Evolutionary conservation across 2,329 filamentous ascomycete genomes (phyloP).

Genomic region (Diaporthe australafricana): DNA sequence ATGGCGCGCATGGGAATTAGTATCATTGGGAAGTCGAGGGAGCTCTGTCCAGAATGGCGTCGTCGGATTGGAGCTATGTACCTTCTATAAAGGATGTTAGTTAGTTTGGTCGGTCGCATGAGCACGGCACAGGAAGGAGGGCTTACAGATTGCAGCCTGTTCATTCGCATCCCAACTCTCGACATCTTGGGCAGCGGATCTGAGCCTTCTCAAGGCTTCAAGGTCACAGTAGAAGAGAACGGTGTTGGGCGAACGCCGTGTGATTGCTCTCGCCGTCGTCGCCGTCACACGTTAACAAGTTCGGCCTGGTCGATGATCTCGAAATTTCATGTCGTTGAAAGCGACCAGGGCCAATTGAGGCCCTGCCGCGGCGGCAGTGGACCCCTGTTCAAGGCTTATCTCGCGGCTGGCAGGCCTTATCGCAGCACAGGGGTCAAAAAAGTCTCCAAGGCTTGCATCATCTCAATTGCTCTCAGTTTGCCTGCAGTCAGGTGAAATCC

Average conservation of each 20-base stretch:
- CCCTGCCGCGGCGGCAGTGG: slow-evolving; percentile 27
- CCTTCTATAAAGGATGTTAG: slow-evolving; percentile 52
- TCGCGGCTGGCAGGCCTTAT: slow-evolving; percentile 32
- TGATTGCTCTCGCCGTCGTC: background rate
- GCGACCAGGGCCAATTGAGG: slow-evolving; percentile 23
- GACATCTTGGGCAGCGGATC: slow-evolving; percentile 47
- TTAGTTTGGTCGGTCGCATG: slow-evolving; percentile 28
- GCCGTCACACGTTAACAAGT: background rate
- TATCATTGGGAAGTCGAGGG: slow-evolving; percentile 6
- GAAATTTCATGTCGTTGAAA: slow-evolving; percentile 32
- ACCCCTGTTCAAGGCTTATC: slow-evolving; percentile 25
- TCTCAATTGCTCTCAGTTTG: background rate
- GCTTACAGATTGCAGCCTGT: slow-evolving; percentile 78
- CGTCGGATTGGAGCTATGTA: slow-evolving; percentile 48
- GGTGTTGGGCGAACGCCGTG: slow-evolving; percentile 5
- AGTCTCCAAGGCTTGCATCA: background rate
- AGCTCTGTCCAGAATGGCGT: slow-evolving; percentile 35
- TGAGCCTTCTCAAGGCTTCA: slow-evolving; percentile 31
- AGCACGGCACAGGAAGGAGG: slow-evolving; percentile 19
- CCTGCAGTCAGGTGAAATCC: background rate
- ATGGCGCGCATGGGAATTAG: slow-evolving; percentile 43
- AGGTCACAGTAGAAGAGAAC: background rate
- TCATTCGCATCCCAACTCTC: slow-evolving; percentile 74
- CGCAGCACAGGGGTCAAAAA: slow-evolving; percentile 16
- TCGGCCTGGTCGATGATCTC: slow-evolving; percentile 8